Base-by-base conservation (phyloP, 345 rosid species). In the Eucalyptus cloeziana region DNA sequence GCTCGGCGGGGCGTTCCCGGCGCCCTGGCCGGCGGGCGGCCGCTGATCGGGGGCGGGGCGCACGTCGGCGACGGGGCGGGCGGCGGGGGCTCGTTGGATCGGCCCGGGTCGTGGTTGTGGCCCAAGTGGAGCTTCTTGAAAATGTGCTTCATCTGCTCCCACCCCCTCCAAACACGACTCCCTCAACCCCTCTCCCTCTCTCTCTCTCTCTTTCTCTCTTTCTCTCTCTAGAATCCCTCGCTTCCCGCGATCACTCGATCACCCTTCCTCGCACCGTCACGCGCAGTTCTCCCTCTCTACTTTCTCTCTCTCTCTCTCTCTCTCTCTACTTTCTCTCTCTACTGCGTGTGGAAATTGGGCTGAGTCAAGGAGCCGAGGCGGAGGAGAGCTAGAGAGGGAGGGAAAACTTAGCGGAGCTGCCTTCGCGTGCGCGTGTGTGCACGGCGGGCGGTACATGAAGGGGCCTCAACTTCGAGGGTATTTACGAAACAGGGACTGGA, bases 71-170 rank as follows among this genome's bases (percentile, higher is more conserved):
- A 79, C 3, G 81, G 88, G 16, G 91, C 88, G 4, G 97, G 89
- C 3, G 93, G 54, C 62, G 91, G 93, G 51, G 96, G 90, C 87
- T 97, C 98, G 93, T 94, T 95, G 76, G 96, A 92, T 62, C 98
- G 96, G 92, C 93, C 92, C 25, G 94, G 94, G 88, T 97, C 97
- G 89, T 96, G 95, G 91, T 89, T 93, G 91, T 93, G 94, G 31
- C 98, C 98, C 89, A 91, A 91, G 90, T 98, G 99, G 16, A 98
- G 94, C 94, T 96, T 98, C 95, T 94, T 96, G 91, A 98, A 96
- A 94, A 98, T 98, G 95, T 97, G 94, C 93, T 93, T 98, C 99
- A 98, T 98, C 89, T 92, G 89, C 87, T 62, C 51, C 9, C 30
- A 85, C 71, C 47, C 37, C n/a, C 27, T 7, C 64, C 19, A 15